Evolutionary conservation across 345 rosid species (phyloP), one percentile per base, ranked within the genome.

Genomic region (Conringia planisiliqua): DNA sequence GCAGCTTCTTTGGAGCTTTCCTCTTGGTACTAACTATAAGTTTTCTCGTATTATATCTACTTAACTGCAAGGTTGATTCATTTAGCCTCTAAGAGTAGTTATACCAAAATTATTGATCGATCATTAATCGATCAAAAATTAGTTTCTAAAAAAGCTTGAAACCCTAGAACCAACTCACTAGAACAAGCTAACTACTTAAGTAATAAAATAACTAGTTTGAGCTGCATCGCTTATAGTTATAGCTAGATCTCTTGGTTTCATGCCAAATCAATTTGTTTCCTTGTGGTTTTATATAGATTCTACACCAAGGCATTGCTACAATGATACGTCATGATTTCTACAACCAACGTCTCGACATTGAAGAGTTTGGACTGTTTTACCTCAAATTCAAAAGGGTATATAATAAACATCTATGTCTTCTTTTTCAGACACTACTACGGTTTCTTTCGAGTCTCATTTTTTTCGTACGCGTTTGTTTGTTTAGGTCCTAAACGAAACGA

Each of bases 1-100:
- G 81, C 47, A 77, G 77, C 68, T 77, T 71, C 68, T 77, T 65
- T 58, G 81, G 81, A 29, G 81, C 81, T 17, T 71, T 71, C 48
- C 68, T 77, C 39, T 71, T 77, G 81, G 81, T 77, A 77, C 7
- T 20, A 29, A 39, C 7, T 46, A 66, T 56, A 18, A 4, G 0
- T 40, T 61, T 26, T 0, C 48, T 59, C 59, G 43, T 69, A 29
- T 20, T 13, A 14, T 39, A 20, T 61, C 33, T 35, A 58, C 27
- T 2, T 39, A 39, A 38, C 20, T 38, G 32, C 32, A 61, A 60
- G 13, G 10, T 17, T 60, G 1, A 5, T 33, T 33, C 26, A 7
- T 32, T 33, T 22, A 22, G 66, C 39, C 3, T 61, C 6, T 61
- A 61, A 62, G 36, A 24, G 13, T 35, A 58, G 24, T 4, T 33